phyloP scores from a whole-genome alignment of 208 protist species.

The Crithidia brevicula region DNA sequence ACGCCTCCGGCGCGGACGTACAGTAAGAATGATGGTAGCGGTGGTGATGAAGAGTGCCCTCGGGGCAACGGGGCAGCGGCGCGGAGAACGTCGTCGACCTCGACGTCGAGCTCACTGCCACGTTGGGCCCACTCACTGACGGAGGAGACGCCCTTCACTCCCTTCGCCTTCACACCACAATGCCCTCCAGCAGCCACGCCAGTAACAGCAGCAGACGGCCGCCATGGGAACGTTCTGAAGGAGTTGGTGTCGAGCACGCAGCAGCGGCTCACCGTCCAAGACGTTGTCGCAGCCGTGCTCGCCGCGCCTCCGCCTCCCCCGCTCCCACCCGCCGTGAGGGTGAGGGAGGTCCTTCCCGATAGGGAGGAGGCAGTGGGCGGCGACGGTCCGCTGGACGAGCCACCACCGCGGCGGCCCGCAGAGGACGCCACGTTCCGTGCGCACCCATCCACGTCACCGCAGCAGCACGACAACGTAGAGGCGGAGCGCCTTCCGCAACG shows the following conservation, averaged over 20 bases:
- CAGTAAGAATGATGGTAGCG: too few species aligned
- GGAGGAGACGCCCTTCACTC: slow-evolving; percentile 35
- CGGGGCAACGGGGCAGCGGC: too few species aligned
- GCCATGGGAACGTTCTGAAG: neutral
- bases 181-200: neutral
- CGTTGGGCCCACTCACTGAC: slow-evolving; percentile 26
- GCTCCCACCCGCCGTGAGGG: neutral
- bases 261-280: slow-evolving; percentile 20
- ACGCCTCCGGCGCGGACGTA: too few species aligned
- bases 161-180: slow-evolving; percentile 10
- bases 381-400: slow-evolving; percentile 19
- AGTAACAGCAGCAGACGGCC: neutral
- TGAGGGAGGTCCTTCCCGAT: neutral
- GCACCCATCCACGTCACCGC: neutral
- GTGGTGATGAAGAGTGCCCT: too few species aligned
- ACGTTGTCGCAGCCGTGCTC: slow-evolving; percentile 12
- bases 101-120: neutral
- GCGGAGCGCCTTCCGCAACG: slow-evolving; percentile 5
- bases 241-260: neutral
- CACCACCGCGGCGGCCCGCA: slow-evolving; percentile 17
- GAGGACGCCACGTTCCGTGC: neutral
- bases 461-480: slow-evolving; percentile 7
- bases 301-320: slow-evolving; percentile 1
- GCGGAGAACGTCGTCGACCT: neutral
- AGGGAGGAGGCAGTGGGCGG: neutral